Percentiles rank a stretch among this genome's conserved stretches.
Evolutionary conservation across 306 rosid species (phyloP).

Genomic region (Inga leiocalycina): DNA sequence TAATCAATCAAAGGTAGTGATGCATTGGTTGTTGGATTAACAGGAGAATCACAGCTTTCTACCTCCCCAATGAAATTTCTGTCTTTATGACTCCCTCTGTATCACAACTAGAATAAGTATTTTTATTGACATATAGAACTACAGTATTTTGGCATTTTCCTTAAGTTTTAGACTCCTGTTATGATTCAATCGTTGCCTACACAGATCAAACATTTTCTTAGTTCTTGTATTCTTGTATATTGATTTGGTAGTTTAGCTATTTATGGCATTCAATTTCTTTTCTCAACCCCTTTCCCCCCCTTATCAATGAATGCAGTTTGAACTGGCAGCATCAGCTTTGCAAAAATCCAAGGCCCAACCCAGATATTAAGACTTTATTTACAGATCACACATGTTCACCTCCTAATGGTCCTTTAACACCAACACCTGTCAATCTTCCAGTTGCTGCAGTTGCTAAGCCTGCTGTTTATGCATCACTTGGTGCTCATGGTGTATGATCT

Average conservation of each 20-base stretch:
- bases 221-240: neutral
- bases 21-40: slow-evolving; percentile 22
- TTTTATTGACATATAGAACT: neutral
- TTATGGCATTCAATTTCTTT: slow-evolving; percentile 5
- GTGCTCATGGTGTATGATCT: slow-evolving; percentile 73
- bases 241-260: slow-evolving; percentile 19
- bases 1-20: slow-evolving; percentile 82
- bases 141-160: slow-evolving; percentile 9
- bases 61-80: neutral
- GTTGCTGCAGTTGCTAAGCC: slow-evolving; percentile 74
- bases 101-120: slow-evolving; percentile 1
- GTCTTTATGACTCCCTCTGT: slow-evolving; percentile 1
- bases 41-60: slow-evolving; percentile 25
- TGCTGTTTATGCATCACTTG: slow-evolving; percentile 63
- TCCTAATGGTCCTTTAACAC: slow-evolving; percentile 66
- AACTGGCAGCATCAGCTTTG: slow-evolving; percentile 97
- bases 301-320: slow-evolving; percentile 64
- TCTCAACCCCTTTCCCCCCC: slow-evolving; percentile 22
- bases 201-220: neutral
- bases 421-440: slow-evolving; percentile 77
- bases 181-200: slow-evolving; percentile 6
- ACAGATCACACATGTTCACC: slow-evolving; percentile 76
- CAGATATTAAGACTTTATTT: slow-evolving; percentile 83
- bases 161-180: neutral
- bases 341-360: slow-evolving; percentile 71